phyloP scores from a whole-genome alignment of 352 stramenopile genomes.

The Phytophthora chlamydospora region DNA sequence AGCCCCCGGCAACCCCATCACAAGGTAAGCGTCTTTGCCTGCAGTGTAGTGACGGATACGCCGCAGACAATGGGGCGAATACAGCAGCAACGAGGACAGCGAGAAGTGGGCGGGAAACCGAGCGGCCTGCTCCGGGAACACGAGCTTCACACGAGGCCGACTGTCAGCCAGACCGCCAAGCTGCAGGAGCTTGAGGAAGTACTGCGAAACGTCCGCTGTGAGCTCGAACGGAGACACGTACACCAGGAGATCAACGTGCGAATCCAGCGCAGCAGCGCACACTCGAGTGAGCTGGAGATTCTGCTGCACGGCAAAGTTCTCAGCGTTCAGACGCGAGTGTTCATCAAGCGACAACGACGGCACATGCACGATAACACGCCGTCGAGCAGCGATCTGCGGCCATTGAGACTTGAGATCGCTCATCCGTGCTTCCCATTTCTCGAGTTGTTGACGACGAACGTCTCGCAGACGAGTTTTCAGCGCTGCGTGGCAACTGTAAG shows the following conservation, averaged over 20 bases:
- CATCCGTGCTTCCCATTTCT: slow-evolving; percentile 59
- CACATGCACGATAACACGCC: slow-evolving; percentile 82
- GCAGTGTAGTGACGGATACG: slow-evolving; percentile 65
- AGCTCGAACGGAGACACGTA: slow-evolving; percentile 89
- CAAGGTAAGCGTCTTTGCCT: slow-evolving; percentile 76
- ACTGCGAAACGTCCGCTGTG: slow-evolving; percentile 74
- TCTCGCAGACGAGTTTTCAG: slow-evolving; percentile 47
- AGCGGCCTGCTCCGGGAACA: slow-evolving; percentile 83
- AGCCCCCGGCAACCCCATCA: slow-evolving; percentile 71
- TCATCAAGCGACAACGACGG: slow-evolving; percentile 84
- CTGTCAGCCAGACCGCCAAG: slow-evolving; percentile 71
- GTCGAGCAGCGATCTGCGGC: slow-evolving; percentile 48
- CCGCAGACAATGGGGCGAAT: slow-evolving; percentile 81
- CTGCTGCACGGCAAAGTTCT: slow-evolving; percentile 76
- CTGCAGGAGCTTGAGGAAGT: slow-evolving; percentile 87
- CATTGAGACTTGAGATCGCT: slow-evolving; percentile 54
- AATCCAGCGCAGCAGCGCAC: slow-evolving; percentile 65
- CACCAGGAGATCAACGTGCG: slow-evolving; percentile 86
- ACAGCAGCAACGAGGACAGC: slow-evolving; percentile 79
- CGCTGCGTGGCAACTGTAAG: slow-evolving; percentile 48
- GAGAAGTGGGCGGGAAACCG: slow-evolving; percentile 87
- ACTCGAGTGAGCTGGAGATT: slow-evolving; percentile 87
- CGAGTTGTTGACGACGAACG: slow-evolving; percentile 43
- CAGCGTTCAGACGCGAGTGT: slow-evolving; percentile 57
- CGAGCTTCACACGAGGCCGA: slow-evolving; percentile 70